phyloP scores from a whole-genome alignment of 164 flowering plant species.

The Saururus chinensis region DNA sequence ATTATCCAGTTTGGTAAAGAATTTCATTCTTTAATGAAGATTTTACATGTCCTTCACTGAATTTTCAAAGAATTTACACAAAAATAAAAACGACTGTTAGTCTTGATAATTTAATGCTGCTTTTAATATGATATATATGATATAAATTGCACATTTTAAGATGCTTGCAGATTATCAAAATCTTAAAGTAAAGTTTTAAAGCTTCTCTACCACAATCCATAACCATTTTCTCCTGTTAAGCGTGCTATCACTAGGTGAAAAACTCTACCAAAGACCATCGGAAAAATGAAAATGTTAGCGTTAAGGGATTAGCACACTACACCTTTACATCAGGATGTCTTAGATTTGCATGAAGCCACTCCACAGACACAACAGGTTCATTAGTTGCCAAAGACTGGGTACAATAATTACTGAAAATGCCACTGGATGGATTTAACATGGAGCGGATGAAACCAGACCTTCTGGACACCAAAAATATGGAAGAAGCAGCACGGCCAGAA shows the following conservation, averaged over 20 bases:
- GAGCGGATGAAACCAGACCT: conserved; percentile 14
- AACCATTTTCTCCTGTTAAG: too few species aligned
- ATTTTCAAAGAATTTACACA: too few species aligned
- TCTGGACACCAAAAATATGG: conserved; percentile 11
- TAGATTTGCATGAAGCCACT: conserved; percentile 87
- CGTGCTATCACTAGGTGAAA: not conserved
- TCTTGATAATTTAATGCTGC: too few species aligned
- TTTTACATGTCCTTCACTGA: too few species aligned
- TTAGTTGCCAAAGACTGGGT: conserved; percentile 38
- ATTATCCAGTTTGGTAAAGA: too few species aligned
- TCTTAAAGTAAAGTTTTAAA: too few species aligned
- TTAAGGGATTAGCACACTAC: not conserved
- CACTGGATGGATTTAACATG: conserved; percentile 32
- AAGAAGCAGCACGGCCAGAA: conserved; percentile 12
- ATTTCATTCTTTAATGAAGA: too few species aligned
- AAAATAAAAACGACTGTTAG: too few species aligned
- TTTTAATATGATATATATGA: too few species aligned
- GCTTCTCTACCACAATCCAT: too few species aligned
- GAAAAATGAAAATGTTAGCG: not conserved
- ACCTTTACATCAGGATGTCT: conserved; percentile 84
- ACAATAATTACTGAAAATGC: conserved; percentile 30
- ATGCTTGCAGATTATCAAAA: too few species aligned
- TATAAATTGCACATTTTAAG: too few species aligned
- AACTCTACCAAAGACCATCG: not conserved
- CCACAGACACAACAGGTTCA: conserved; percentile 93